Evolutionary conservation across 768 basidiomycete genomes (phyloP).

Genomic region (Naematelia encephala): DNA sequence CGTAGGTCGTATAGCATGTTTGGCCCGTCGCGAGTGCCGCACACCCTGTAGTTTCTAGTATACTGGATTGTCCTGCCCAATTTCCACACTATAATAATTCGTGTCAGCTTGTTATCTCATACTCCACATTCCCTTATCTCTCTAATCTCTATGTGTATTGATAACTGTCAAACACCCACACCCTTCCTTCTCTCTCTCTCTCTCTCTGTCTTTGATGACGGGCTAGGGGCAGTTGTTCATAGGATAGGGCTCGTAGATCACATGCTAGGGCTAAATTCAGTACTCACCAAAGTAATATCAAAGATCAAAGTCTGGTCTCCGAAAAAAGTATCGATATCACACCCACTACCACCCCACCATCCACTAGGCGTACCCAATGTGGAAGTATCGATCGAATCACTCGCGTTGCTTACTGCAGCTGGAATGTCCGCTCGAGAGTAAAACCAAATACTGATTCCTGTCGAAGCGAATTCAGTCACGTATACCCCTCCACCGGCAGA

Average conservation of each 20-base stretch:
- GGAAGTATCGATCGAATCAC: conserved; percentile 56
- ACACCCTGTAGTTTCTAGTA: conserved; percentile 54
- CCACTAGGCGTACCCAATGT: conserved; percentile 62
- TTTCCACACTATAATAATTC: conserved; percentile 55
- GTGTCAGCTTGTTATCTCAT: no score
- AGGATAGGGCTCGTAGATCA: no score
- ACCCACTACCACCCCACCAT: conserved; percentile 63
- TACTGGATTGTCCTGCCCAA: conserved; percentile 58
- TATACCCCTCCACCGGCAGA: conserved; percentile 67
- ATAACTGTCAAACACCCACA: no score
- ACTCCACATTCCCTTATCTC: no score
- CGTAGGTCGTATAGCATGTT: conserved; percentile 71
- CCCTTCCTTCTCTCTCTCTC: no score
- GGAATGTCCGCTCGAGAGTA: conserved; percentile 53
- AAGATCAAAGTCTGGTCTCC: conserved; percentile 65
- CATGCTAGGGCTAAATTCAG: no score
- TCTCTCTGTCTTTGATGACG: no score
- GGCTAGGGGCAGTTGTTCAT: no score
- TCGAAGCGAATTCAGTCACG: conserved; percentile 68
- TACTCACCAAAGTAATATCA: conserved; percentile 60
- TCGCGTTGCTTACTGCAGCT: conserved; percentile 53
- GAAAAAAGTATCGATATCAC: conserved; percentile 53
- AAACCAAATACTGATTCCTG: conserved; percentile 61
- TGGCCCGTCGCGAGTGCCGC: conserved; percentile 48
- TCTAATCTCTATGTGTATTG: no score